Percentiles rank a stretch among this genome's conserved stretches.
These are phyloP conservation scores for Salix dunnii DNA, from an alignment of 345 rosid genomes.

Conservation along the genomic window DNA sequence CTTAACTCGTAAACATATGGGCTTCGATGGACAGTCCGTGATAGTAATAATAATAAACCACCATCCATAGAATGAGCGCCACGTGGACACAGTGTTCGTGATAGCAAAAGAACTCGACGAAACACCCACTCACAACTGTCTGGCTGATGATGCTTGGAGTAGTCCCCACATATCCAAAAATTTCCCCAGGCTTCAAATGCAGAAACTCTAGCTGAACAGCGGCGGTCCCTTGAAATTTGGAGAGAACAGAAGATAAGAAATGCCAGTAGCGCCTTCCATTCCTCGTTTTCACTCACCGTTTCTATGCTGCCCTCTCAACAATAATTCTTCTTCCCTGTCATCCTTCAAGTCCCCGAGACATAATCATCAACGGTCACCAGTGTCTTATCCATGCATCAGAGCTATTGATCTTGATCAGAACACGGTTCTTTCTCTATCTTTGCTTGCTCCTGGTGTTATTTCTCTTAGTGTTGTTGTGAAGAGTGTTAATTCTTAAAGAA, in stretches of 20 bases:
- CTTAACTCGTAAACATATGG: not conserved
- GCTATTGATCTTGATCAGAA: slow-evolving; percentile 71
- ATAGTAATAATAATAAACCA: not conserved
- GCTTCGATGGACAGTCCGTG: not conserved
- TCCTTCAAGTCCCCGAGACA: slow-evolving; percentile 27
- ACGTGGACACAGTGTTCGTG: not conserved
- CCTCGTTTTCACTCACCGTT: slow-evolving; percentile 59
- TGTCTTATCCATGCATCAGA: slow-evolving; percentile 56
- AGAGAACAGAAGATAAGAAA: slow-evolving; percentile 16
- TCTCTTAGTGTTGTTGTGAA: not conserved
- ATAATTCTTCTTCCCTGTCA: slow-evolving; percentile 12
- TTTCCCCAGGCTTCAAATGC: not conserved
- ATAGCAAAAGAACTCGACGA: not conserved
- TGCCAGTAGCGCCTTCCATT: slow-evolving; percentile 46
- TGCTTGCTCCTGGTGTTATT: not conserved
- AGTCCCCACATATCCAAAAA: slow-evolving; percentile 30
- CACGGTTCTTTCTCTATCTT: slow-evolving; percentile 49
- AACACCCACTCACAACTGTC: not conserved
- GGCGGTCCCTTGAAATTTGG: not conserved
- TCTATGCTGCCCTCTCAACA: slow-evolving; percentile 44
- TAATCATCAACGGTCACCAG: slow-evolving; percentile 37
- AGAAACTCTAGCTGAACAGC: not conserved
- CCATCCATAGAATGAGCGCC: not conserved
- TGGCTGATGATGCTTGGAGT: slow-evolving; percentile 27
- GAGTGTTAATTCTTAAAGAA: not conserved